Base-by-base conservation (phyloP, 805 yeast genomes). In the Candida sakaeoensis region DNA sequence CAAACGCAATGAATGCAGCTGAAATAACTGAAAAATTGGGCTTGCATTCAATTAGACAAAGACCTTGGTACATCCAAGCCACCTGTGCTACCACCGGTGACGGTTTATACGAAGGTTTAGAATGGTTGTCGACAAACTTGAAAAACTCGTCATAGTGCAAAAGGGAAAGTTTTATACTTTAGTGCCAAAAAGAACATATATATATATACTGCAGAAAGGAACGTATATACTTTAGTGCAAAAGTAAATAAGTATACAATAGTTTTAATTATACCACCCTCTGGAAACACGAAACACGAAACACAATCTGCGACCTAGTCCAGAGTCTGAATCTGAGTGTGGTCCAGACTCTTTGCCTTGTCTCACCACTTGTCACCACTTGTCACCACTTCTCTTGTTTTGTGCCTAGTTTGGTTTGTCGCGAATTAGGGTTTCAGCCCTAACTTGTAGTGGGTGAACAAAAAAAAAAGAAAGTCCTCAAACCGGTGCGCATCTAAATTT, bases 61-160 rank as follows among this genome's bases (percentile, higher is more conserved):
- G 98, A 74, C 96, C 96, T 60, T 93, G 99, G 99, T 91, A 85
- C 75, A 91, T 93, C 66, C 97, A 91, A 75, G 88, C 99, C 54
- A 87, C 98, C 50, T 90, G 98, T 75, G 99, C 99, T 54, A 91
- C 97, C 53, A 86, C 98, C 48, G 99, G 98, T 75, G 97, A 90
- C 67, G 98, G 98, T 77, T 77, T 89, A 62, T 85, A 88, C 68
- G 96, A 89, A 74, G 97, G 97, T 78, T 80, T 89, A 66, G 96
- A 89, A 75, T 89, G 97, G 97, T 81, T 89, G 62, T 80, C 90
- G 54, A 84, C 87, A 63, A 87, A 85, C 75, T 80, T 89, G 72
- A 88, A 88, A 77, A 58, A 54, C 42, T 50, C 62, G 27, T 53
- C 63, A 55, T 63, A 50, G 58, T 18, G 5, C 8, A 28, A 16